A percentile compares a stretch with the other conserved stretches of the same genome.
These are phyloP conservation scores for Cinnamomum chago DNA, from an alignment of 164 flowering plant genomes.

Conservation along the genomic window DNA sequence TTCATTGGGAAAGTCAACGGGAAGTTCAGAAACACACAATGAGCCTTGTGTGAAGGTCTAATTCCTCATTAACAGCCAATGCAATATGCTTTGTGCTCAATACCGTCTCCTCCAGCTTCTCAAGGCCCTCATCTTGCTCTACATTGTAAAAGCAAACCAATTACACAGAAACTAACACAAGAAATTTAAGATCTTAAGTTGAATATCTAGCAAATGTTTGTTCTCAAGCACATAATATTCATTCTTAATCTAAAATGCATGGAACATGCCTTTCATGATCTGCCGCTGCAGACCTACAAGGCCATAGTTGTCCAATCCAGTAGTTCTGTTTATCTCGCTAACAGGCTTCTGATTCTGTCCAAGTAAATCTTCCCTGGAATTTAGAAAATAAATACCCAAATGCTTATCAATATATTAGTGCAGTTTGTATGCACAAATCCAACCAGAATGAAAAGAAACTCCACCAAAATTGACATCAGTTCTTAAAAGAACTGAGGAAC, in stretches of 20 bases:
- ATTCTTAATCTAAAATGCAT: neutral
- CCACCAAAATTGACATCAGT: neutral
- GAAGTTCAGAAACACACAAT: constrained; percentile 40
- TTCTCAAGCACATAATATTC: neutral
- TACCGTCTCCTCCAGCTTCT: constrained; percentile 73
- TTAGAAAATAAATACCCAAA: neutral
- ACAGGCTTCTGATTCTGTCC: constrained; percentile 68
- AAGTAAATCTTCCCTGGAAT: constrained; percentile 63
- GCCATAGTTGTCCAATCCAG: constrained; percentile 76
- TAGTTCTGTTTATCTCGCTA: constrained; percentile 51
- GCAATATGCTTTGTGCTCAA: constrained; percentile 87
- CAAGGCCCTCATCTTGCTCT: constrained; percentile 97
- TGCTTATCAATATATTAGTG: neutral
- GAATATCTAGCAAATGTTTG: neutral
- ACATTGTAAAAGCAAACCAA: constrained; percentile 15
- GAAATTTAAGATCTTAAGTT: neutral
- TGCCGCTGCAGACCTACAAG: constrained; percentile 80
- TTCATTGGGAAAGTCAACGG: too few species aligned
- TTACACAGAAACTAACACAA: neutral
- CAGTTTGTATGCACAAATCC: neutral
- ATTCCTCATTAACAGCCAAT: constrained; percentile 83
- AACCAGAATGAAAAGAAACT: neutral
- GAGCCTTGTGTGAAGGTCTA: constrained; percentile 72
- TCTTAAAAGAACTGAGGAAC: neutral
- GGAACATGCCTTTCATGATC: constrained; percentile 67